phyloP scores from a whole-genome alignment of 495 filamentous ascomycete genomes.

The Daldinia concentrica region DNA sequence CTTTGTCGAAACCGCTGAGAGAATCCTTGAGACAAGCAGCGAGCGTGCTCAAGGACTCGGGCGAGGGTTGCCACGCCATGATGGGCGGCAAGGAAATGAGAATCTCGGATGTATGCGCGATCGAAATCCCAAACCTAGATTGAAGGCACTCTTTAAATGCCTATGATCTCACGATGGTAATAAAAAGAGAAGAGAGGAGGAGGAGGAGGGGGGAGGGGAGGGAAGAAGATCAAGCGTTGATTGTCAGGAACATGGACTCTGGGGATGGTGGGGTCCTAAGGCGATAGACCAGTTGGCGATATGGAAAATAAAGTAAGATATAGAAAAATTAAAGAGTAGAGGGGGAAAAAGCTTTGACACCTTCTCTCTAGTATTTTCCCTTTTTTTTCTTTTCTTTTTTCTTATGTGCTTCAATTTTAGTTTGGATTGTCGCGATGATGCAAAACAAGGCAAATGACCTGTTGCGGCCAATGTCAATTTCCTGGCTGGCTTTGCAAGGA shows the following conservation, averaged over 20 bases:
- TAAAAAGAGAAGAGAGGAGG: neutral
- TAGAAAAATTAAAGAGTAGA: conserved; percentile 1
- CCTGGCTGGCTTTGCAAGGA: conserved; percentile 17
- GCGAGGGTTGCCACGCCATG: conserved; percentile 95
- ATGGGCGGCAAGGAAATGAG: conserved; percentile 37
- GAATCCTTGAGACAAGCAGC: conserved; percentile 91
- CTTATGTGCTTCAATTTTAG: neutral
- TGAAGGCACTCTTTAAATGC: conserved; percentile 2
- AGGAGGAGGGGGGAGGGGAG: neutral
- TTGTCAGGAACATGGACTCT: conserved; percentile 30
- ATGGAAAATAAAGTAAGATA: conserved; percentile 19
- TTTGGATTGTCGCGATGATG: conserved; percentile 23
- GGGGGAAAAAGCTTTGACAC: too few species aligned
- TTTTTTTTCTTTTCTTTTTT: neutral
- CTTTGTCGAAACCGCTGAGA: conserved; percentile 79
- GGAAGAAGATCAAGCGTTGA: conserved; percentile 25
- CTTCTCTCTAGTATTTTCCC: neutral
- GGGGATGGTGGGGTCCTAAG: conserved; percentile 36
- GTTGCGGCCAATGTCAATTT: conserved; percentile 22
- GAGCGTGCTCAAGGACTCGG: conserved; percentile 86
- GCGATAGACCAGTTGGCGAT: conserved; percentile 26
- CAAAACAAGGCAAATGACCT: conserved; percentile 25
- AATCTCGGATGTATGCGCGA: conserved; percentile 15
- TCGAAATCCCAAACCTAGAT: conserved; percentile 2
- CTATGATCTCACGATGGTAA: conserved; percentile 3